Conservation (phyloP, 257 asterid genomes). For the Solanum pinnatisectum region DNA sequence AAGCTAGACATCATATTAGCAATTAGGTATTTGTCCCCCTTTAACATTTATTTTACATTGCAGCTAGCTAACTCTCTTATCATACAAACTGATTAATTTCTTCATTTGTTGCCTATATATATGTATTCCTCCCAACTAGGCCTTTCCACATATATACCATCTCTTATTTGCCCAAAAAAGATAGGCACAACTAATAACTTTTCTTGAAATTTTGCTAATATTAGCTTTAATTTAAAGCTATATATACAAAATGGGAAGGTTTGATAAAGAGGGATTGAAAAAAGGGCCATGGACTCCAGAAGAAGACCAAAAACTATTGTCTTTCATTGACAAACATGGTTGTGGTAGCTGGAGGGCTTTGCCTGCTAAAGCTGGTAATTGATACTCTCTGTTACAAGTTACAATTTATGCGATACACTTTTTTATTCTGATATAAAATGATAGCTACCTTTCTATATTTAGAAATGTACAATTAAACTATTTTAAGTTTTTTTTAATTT, state of each 20-base stretch:
- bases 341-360: constrained; percentile 22
- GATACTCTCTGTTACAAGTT: background rate
- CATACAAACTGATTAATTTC: background rate
- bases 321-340: constrained; percentile 11
- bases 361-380: constrained; percentile 23
- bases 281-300: constrained; percentile 28
- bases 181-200: background rate
- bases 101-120: background rate
- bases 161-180: background rate
- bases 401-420: background rate
- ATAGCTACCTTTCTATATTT: background rate
- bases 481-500: background rate
- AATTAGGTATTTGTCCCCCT: background rate
- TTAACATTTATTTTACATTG: background rate
- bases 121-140: background rate
- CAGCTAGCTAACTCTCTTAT: background rate
- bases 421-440: background rate
- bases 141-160: background rate
- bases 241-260: constrained; percentile 5
- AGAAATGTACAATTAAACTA: background rate
- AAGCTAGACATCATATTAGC: background rate
- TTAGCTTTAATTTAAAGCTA: background rate
- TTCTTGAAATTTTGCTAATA: background rate
- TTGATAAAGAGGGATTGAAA: constrained; percentile 16
- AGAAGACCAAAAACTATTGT: constrained; percentile 18